Conservation (phyloP, 768 basidiomycete species). For the Clitopilus hobsonii region DNA sequence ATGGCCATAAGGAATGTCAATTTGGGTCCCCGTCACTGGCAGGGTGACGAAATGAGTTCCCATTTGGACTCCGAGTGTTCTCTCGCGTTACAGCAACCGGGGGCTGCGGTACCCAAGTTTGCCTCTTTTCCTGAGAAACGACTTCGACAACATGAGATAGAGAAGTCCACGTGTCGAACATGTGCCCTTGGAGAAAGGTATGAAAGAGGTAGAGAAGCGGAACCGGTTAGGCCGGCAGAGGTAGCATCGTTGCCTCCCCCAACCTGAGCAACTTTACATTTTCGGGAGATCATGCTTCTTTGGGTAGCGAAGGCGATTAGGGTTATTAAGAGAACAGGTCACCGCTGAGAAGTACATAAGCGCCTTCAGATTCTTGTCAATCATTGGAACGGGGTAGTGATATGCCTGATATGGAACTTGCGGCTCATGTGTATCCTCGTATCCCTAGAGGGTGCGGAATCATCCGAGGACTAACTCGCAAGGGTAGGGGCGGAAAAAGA, state of each 20-base stretch:
- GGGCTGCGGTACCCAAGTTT: conserved; percentile 8
- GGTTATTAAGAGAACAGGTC: neutral
- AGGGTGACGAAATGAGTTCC: conserved; percentile 9
- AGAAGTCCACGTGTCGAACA: conserved; percentile 12
- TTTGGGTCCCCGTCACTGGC: neutral
- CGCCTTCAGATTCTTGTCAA: neutral
- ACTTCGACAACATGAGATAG: conserved; percentile 2
- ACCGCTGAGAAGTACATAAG: neutral
- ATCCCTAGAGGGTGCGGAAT: neutral
- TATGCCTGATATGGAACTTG: neutral
- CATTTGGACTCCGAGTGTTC: conserved; percentile 8
- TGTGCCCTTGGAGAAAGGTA: conserved; percentile 5
- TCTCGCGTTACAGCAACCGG: conserved; percentile 5
- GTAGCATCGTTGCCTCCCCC: neutral
- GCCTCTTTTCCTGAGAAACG: conserved; percentile 8
- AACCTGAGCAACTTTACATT: neutral
- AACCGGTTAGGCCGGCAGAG: neutral
- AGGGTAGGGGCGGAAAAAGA: neutral
- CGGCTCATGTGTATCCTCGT: neutral
- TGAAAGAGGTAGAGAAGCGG: conserved; percentile 1
- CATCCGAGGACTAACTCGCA: neutral
- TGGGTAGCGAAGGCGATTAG: neutral
- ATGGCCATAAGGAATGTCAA: neutral
- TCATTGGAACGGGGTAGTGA: neutral
- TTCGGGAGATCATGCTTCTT: neutral